Evolutionary conservation across 225 moss, liverwort and hornwort genomes (phyloP), one percentile per base, ranked within the genome.

Genomic region (Bryum argenteum): DNA sequence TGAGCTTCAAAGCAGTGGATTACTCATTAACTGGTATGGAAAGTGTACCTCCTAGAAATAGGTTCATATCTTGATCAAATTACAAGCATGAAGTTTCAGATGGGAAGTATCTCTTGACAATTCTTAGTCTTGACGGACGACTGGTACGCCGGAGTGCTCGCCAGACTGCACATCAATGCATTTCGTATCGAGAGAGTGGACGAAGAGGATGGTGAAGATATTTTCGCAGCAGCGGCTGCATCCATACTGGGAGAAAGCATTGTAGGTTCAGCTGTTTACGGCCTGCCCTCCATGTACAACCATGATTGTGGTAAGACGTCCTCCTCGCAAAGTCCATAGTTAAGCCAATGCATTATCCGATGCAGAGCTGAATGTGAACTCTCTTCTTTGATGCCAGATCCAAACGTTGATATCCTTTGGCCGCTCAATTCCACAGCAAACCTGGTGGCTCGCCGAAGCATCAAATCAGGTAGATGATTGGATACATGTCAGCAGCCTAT

Each of bases 81-180:
- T 57, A 13, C 11, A 19, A 63, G 22, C n/a, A n/a, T 54, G 47
- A 63, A 45, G 14, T 24, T 71, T 16, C 55, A 51, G 40, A 40
- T 63, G 17, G 13, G 38, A 73, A 42, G 23, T 59, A 43, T 40
- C 78, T 72, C 79, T 86, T 85, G 40, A 81, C 82, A 58, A 66
- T 40, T n/a, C 71, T 79, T 53, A 92, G 88, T 90, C 74, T 74
- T 92, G 79, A 90, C 90, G 24, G 75, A 88, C 50, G 80, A 88
- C 11, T 92, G 92, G 92, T 90, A 92, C 65, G 88, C 84, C 63
- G 88, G 92, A 73, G 84, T 92, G 55, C 81, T 92, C 64, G 77
- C 90, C 51, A 80, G 92, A 77, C 78, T 92, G 60, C 90, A 92
- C 58, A 75, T 87, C 54, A 92, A 92, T 55, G 75, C 90, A 43